These are phyloP conservation scores for Trichosporon asahii DNA, from an alignment of 1,284 basidiomycete species.

Conservation along the genomic window DNA sequence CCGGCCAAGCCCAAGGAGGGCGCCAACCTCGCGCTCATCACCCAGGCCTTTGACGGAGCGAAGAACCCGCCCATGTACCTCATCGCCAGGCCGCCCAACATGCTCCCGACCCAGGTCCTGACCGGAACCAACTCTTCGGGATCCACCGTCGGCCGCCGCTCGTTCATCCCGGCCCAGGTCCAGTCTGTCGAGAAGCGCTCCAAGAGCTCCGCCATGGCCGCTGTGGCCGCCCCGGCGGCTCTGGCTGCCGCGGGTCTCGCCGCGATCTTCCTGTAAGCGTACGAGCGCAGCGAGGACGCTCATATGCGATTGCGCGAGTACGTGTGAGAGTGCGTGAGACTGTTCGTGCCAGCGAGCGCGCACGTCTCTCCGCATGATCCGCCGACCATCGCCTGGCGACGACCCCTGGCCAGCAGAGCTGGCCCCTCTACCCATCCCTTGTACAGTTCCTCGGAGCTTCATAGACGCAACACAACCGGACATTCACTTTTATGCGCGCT, in stretches of 20 bases:
- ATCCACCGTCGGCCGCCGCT: slow-evolving; percentile 9
- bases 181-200: background rate
- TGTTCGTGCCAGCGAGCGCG: background rate
- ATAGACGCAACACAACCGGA: slow-evolving; percentile 2
- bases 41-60: slow-evolving; percentile 5
- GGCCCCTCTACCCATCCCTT: background rate
- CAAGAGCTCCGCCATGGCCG: background rate
- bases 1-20: background rate
- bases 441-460: background rate
- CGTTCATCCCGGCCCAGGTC: background rate
- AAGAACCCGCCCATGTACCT: slow-evolving; percentile 41
- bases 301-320: background rate
- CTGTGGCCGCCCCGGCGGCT: background rate
- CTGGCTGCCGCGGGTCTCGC: background rate
- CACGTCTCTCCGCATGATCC: background rate
- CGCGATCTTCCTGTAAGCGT: background rate
- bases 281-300: background rate
- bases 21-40: slow-evolving; percentile 4
- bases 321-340: background rate
- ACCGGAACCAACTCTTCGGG: slow-evolving; percentile 49
- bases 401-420: background rate
- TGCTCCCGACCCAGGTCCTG: slow-evolving; percentile 51
- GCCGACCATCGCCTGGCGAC: background rate
- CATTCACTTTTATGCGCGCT: background rate
- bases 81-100: slow-evolving; percentile 49